Percentiles rank a stretch among this genome's conserved stretches.
Conservation (phyloP, 108 stramenopile species). For the Cafeteria roenbergensis region DNA sequence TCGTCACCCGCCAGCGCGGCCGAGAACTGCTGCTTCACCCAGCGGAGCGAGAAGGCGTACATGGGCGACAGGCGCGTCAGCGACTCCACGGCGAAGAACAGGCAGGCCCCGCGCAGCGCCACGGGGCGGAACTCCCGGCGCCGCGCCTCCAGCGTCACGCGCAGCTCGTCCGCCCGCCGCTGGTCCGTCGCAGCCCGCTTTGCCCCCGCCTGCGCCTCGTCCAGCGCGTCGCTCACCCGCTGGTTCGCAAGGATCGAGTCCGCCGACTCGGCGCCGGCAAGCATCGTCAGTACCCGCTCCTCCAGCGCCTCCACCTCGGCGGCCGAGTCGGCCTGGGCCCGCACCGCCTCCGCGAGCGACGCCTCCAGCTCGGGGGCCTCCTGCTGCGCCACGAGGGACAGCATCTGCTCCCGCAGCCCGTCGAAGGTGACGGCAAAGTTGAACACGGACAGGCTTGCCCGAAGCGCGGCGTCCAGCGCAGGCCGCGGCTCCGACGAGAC, state of each 20-base stretch:
- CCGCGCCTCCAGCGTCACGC: conserved; percentile 33
- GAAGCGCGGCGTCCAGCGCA: conserved; percentile 44
- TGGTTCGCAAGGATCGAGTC: conserved; percentile 41
- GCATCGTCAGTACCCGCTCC: conserved; percentile 38
- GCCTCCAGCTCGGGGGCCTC: conserved; percentile 49
- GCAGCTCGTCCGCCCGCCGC: conserved; percentile 37
- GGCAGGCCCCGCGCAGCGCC: conserved; percentile 37
- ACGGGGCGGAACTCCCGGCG: conserved; percentile 41
- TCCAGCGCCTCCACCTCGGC: conserved; percentile 45
- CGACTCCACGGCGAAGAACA: conserved; percentile 45
- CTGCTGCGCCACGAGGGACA: conserved; percentile 42
- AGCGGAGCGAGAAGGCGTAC: conserved; percentile 44
- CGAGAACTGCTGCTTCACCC: conserved; percentile 42
- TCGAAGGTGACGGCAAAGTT: conserved; percentile 49
- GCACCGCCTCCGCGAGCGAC: conserved; percentile 39
- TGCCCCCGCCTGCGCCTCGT: conserved; percentile 31
- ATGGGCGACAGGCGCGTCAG: conserved; percentile 40
- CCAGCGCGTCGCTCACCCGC: conserved; percentile 41
- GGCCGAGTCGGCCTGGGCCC: conserved; percentile 19
- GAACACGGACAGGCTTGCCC: conserved; percentile 40
- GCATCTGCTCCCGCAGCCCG: conserved; percentile 43
- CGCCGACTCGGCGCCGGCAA: conserved; percentile 35
- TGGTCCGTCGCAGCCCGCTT: conserved; percentile 38
- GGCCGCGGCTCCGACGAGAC: conserved; percentile 43
- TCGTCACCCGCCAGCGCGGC: conserved; percentile 25